phyloP scores from a whole-genome alignment of 1,284 basidiomycete species.

The Amylostereum areolatum region DNA sequence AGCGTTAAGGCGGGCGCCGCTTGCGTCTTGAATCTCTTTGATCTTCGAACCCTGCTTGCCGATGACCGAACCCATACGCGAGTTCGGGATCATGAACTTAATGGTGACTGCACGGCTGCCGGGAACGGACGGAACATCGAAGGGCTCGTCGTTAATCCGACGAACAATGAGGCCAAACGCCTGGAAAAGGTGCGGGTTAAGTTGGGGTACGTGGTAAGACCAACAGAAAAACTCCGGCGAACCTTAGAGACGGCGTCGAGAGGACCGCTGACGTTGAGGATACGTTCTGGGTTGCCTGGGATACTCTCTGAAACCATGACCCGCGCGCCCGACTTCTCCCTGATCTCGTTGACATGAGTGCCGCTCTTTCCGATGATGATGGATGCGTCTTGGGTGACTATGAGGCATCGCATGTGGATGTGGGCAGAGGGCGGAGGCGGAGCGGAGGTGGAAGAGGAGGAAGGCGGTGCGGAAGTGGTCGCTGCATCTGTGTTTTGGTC shows the following conservation, averaged over 20 bases:
- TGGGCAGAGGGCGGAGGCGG: slow-evolving; percentile 51
- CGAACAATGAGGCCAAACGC: slow-evolving; percentile 98
- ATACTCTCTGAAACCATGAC: slow-evolving; percentile 96
- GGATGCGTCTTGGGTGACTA: slow-evolving; percentile 98
- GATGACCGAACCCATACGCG: slow-evolving; percentile 98
- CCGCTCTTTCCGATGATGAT: slow-evolving; percentile 99
- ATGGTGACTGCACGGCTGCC: slow-evolving; percentile 98
- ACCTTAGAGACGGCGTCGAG: slow-evolving; percentile 98
- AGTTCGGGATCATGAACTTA: slow-evolving; percentile 99
- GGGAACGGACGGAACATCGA: slow-evolving; percentile 95
- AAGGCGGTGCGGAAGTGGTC: slow-evolving; percentile 24
- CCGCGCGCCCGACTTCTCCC: slow-evolving; percentile 94
- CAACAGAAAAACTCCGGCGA: slow-evolving; percentile 18
- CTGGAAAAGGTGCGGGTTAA: slow-evolving; percentile 34
- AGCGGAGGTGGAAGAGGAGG: slow-evolving; percentile 5
- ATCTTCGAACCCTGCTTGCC: slow-evolving; percentile 98
- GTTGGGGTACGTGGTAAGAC: slow-evolving; percentile 5
- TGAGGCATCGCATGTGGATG: slow-evolving; percentile 93
- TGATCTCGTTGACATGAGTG: slow-evolving; percentile 96
- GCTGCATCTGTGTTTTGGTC: slow-evolving; percentile 37
- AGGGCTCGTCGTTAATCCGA: slow-evolving; percentile 98
- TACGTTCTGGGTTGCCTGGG: slow-evolving; percentile 96
- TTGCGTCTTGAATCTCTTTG: slow-evolving; percentile 99
- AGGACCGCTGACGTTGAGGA: slow-evolving; percentile 95
- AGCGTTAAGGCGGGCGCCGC: slow-evolving; percentile 92